phyloP scores from a whole-genome alignment of 352 stramenopile species.

The Pythium aquatile region DNA sequence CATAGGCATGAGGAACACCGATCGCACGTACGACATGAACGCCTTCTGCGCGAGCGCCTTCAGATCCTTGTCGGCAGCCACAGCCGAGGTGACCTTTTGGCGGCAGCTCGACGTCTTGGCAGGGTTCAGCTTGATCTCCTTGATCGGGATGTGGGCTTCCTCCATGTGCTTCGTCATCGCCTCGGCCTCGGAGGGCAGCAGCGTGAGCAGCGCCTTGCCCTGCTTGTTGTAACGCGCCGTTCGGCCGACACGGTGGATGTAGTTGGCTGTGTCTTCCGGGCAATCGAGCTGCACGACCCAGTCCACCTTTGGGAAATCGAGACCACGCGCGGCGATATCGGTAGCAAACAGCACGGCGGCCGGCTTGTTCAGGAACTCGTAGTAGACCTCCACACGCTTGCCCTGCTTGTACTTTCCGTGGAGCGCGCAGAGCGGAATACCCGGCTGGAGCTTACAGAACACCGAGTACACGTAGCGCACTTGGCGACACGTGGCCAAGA shows the following conservation, averaged over 20 bases:
- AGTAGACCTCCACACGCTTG: constrained; percentile 98
- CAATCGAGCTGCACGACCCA: constrained; percentile 99
- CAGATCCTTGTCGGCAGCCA: constrained; percentile 93
- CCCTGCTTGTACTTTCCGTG: constrained; percentile 99
- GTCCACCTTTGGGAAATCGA: constrained; percentile 99
- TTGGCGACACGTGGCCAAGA: constrained; percentile 96
- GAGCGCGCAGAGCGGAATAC: constrained; percentile 94
- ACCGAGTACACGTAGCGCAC: constrained; percentile 95
- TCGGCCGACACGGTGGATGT: constrained; percentile 98
- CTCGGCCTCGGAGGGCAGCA: constrained; percentile 90
- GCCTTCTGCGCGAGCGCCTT: constrained; percentile 96
- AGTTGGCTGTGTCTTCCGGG: constrained; percentile 96
- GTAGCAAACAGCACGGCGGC: constrained; percentile 97
- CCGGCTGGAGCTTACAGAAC: constrained; percentile 97
- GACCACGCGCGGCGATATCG: constrained; percentile 96
- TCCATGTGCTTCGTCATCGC: constrained; percentile 86
- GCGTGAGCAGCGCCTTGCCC: constrained; percentile 91
- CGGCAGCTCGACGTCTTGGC: constrained; percentile 93
- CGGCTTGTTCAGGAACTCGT: constrained; percentile 96
- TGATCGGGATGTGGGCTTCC: constrained; percentile 94
- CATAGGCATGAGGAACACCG: constrained; percentile 94
- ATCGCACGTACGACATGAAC: constrained; percentile 98
- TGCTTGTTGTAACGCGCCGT: constrained; percentile 95
- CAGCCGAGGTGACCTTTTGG: constrained; percentile 91
- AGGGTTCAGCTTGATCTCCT: constrained; percentile 97